phyloP scores from a whole-genome alignment of 331 rosid species.

The Prunus yedoensis region DNA sequence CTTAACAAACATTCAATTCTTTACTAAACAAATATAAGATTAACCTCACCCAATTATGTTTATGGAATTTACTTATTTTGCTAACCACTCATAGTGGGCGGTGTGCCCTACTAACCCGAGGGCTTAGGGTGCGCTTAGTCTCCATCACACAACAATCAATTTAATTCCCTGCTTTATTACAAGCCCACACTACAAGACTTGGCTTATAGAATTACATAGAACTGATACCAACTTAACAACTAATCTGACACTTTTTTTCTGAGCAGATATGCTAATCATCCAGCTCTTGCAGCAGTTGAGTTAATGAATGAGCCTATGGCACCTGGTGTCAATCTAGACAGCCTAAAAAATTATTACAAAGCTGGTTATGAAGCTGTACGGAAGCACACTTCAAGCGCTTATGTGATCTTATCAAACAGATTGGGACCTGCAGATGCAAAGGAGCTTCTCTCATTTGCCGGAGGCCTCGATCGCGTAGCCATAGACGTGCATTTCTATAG shows the following conservation, averaged over 20 bases:
- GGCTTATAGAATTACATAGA: no score
- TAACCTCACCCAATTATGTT: no score
- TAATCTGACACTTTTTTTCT: not conserved
- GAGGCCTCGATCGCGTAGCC: constrained; percentile 10
- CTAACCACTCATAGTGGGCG: no score
- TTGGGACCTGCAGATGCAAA: constrained; percentile 12
- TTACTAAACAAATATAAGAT: no score
- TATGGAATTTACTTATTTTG: no score
- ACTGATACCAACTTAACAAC: no score
- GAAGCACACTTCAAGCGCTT: constrained; percentile 19
- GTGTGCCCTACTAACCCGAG: no score
- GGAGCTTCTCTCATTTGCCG: constrained; percentile 32
- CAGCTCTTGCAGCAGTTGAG: constrained; percentile 49
- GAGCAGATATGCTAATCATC: constrained; percentile 42
- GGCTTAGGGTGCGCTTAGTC: no score
- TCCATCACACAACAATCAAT: no score
- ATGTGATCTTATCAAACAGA: constrained; percentile 31
- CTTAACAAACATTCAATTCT: not conserved
- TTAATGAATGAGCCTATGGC: constrained; percentile 60
- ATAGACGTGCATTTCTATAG: constrained; percentile 53
- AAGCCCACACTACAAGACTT: no score
- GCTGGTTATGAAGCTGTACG: constrained; percentile 32
- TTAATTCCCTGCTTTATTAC: no score
- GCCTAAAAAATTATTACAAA: constrained; percentile 21
- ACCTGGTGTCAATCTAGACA: constrained; percentile 21